phyloP scores from a whole-genome alignment of 2,329 filamentous ascomycete genomes.

The Verruconis gallopava region DNA sequence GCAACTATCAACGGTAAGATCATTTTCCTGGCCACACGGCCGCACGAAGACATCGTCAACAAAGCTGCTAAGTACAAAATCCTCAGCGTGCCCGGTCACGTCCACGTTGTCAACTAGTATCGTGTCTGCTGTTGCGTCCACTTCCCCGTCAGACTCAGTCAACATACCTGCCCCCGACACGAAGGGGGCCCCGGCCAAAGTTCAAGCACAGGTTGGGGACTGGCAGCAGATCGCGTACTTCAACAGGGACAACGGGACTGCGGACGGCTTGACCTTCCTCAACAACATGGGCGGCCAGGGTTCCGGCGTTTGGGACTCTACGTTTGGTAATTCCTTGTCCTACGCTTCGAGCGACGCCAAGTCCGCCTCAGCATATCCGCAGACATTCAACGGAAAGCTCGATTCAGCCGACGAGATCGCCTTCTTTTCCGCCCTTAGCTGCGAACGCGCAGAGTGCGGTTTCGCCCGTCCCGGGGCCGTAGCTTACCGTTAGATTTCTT shows the following conservation, averaged over 20 bases:
- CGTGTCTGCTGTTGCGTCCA: too few relatives aligned
- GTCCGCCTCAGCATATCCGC: slow-evolving; percentile 32
- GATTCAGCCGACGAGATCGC: slow-evolving; percentile 22
- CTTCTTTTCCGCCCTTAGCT: slow-evolving; percentile 27
- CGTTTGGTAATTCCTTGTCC: slow-evolving; percentile 45
- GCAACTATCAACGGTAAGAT: slow-evolving; percentile 45
- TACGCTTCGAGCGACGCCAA: slow-evolving; percentile 38
- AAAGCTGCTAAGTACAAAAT: too few relatives aligned
- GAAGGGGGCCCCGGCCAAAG: neutral
- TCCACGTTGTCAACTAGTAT: too few relatives aligned
- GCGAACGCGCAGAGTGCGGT: slow-evolving; percentile 34
- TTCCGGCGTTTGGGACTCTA: slow-evolving; percentile 38
- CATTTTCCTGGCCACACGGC: slow-evolving; percentile 44
- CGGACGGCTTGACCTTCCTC: slow-evolving; percentile 44
- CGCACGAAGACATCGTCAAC: too few relatives aligned
- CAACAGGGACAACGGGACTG: slow-evolving; percentile 26
- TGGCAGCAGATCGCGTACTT: slow-evolving; percentile 39
- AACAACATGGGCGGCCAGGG: slow-evolving; percentile 43
- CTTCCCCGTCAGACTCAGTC: too few relatives aligned
- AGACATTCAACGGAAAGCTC: slow-evolving; percentile 36
- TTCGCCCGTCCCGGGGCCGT: slow-evolving; percentile 36
- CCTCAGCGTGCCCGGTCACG: too few relatives aligned
- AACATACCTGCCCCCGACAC: neutral
- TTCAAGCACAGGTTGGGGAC: slow-evolving; percentile 12
- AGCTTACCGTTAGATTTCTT: too few relatives aligned